Evolutionary conservation across 2,329 filamentous ascomycete genomes (phyloP).

Genomic region (Rosellinia necatrix): DNA sequence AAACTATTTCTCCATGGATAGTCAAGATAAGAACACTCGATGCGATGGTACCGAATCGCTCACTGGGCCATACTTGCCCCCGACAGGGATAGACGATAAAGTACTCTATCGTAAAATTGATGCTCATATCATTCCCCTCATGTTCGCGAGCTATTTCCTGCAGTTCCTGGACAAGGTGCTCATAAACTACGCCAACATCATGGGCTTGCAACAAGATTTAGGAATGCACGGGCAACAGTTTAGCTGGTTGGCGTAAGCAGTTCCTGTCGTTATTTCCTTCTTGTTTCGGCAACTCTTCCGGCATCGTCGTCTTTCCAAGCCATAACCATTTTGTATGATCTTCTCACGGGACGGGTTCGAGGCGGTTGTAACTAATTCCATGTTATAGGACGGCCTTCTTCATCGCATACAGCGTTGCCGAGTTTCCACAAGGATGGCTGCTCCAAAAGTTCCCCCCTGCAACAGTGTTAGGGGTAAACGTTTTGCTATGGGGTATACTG

Average conservation of each 20-base stretch:
- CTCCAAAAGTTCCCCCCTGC: conserved; percentile 64
- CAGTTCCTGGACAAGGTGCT: conserved; percentile 69
- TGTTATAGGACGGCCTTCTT: conserved; percentile 67
- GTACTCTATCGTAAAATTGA: conserved; percentile 55
- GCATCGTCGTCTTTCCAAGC: too few relatives aligned
- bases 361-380: too few relatives aligned
- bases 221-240: conserved; percentile 64
- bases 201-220: conserved; percentile 63
- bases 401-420: conserved; percentile 62
- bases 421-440: conserved; percentile 64
- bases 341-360: too few relatives aligned
- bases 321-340: too few relatives aligned
- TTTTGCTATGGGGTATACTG: conserved; percentile 62
- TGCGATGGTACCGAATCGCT: background rate
- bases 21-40: background rate
- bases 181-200: conserved; percentile 69
- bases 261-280: too few relatives aligned
- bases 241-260: conserved; percentile 64
- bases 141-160: conserved; percentile 66
- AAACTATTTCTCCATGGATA: background rate
- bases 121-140: conserved; percentile 62
- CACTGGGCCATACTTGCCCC: background rate
- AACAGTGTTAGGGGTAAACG: conserved; percentile 64
- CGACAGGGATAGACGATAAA: background rate
- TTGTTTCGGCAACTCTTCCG: too few relatives aligned